phyloP scores from a whole-genome alignment of 2,329 filamentous ascomycete species.

The Fusarium clavum region DNA sequence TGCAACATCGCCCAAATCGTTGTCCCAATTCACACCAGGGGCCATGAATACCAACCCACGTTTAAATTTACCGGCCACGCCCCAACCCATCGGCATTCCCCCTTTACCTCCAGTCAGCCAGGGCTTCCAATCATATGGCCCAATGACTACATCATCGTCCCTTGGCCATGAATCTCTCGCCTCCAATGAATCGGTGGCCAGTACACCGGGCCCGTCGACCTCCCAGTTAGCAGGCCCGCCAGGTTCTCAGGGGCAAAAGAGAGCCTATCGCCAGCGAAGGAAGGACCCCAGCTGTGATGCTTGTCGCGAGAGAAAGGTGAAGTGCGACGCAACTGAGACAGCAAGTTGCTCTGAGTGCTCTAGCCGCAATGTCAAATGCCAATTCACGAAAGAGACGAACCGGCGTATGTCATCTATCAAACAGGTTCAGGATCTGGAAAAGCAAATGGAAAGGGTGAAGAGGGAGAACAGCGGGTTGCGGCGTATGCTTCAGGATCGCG shows the following conservation, averaged over 20 bases:
- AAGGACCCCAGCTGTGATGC: conserved; percentile 99
- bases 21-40: conserved; percentile 63
- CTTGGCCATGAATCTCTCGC: conserved; percentile 70
- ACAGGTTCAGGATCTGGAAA: conserved; percentile 97
- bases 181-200: conserved; percentile 67
- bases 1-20: conserved; percentile 68
- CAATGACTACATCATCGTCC: conserved; percentile 60
- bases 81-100: conserved; percentile 66
- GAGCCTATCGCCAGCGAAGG: conserved; percentile 91
- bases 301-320: conserved; percentile 86
- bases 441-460: conserved; percentile 83
- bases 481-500: conserved; percentile 68
- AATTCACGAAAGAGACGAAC: conserved; percentile 99
- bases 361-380: conserved; percentile 95
- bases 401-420: conserved; percentile 99
- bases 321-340: conserved; percentile 96
- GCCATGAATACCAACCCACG: conserved; percentile 65
- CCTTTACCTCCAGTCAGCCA: conserved; percentile 61
- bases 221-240: conserved; percentile 55
- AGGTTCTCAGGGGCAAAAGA: conserved; percentile 78
- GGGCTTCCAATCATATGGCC: conserved; percentile 66
- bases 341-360: conserved; percentile 97
- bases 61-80: conserved; percentile 60
- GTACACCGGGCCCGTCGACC: conserved; percentile 61
- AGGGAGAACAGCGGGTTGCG: conserved; percentile 82